Percentiles rank a stretch among this genome's conserved stretches.
Conservation (phyloP, 805 yeast genomes). For the Lachancea nothofagi region DNA sequence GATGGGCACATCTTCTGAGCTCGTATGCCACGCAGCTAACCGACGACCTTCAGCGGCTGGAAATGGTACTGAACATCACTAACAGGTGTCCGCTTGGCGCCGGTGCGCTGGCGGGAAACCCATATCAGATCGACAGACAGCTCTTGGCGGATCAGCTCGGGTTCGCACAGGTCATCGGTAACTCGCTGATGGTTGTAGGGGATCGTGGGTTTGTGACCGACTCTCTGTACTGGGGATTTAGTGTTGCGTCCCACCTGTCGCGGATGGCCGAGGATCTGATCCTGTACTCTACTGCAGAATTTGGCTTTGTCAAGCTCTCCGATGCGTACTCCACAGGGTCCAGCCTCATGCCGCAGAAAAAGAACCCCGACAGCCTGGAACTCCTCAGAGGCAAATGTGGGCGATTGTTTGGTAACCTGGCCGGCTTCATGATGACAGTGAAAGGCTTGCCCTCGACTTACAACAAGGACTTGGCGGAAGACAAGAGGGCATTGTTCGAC, state of each 20-base stretch:
- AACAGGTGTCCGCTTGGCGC: slow-evolving; percentile 91
- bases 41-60: slow-evolving; percentile 80
- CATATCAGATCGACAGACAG: slow-evolving; percentile 97
- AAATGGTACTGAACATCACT: slow-evolving; percentile 73
- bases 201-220: slow-evolving; percentile 98
- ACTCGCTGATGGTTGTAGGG: slow-evolving; percentile 92
- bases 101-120: slow-evolving; percentile 99
- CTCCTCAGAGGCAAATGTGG: slow-evolving; percentile 95
- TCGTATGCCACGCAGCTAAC: slow-evolving; percentile 92
- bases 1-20: slow-evolving; percentile 98
- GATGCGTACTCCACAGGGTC: slow-evolving; percentile 99
- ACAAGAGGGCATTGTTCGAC: slow-evolving; percentile 95
- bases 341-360: slow-evolving; percentile 98
- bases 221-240: slow-evolving; percentile 88
- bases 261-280: slow-evolving; percentile 92
- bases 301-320: slow-evolving; percentile 86
- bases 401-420: slow-evolving; percentile 88
- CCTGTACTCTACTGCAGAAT: slow-evolving; percentile 95
- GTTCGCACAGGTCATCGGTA: slow-evolving; percentile 83
- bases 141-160: slow-evolving; percentile 75
- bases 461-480: slow-evolving; percentile 98
- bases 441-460: slow-evolving; percentile 96
- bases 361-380: slow-evolving; percentile 95
- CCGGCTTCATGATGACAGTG: slow-evolving; percentile 94
- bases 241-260: slow-evolving; percentile 93